Evolutionary conservation across 208 protist species (phyloP).

Genomic region (Zelonia costaricensis): DNA sequence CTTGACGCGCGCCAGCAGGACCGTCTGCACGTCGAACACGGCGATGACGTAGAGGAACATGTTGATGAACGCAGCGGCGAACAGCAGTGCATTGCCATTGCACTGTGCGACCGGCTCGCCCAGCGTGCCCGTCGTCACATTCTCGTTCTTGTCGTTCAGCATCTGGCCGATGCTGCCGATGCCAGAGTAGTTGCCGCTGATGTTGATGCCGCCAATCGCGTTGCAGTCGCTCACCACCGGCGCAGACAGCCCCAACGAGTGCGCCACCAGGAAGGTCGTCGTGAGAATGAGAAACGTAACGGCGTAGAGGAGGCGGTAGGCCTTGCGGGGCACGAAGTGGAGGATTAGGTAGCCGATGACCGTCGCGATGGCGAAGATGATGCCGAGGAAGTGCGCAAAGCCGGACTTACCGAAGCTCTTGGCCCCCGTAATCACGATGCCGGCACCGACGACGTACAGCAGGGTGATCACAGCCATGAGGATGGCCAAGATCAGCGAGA

Average conservation of each 20-base stretch:
- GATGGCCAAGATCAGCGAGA: conserved; percentile 75
- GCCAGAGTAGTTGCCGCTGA: conserved; percentile 29
- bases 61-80: conserved; percentile 59
- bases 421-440: conserved; percentile 45
- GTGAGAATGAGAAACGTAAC: conserved; percentile 63
- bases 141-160: conserved; percentile 31
- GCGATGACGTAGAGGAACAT: conserved; percentile 65
- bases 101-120: conserved; percentile 61
- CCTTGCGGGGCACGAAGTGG: conserved; percentile 80
- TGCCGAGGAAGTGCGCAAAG: conserved; percentile 79
- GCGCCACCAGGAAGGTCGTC: conserved; percentile 57
- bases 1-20: conserved; percentile 69
- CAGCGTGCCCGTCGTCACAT: conserved; percentile 38
- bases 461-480: conserved; percentile 61
- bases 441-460: conserved; percentile 65
- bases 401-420: conserved; percentile 55
- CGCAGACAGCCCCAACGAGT: conserved; percentile 68
- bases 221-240: conserved; percentile 67
- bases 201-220: conserved; percentile 5
- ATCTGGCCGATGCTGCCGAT: conserved; percentile 22
- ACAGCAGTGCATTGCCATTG: conserved; percentile 44
- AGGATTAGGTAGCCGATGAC: conserved; percentile 65
- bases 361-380: conserved; percentile 56
- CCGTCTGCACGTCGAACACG: conserved; percentile 83
- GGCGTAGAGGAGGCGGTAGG: conserved; percentile 79